Evolutionary conservation across 208 protist genomes (phyloP), one percentile per base, ranked within the genome.

Genomic region (Trypanosoma melophagium): DNA sequence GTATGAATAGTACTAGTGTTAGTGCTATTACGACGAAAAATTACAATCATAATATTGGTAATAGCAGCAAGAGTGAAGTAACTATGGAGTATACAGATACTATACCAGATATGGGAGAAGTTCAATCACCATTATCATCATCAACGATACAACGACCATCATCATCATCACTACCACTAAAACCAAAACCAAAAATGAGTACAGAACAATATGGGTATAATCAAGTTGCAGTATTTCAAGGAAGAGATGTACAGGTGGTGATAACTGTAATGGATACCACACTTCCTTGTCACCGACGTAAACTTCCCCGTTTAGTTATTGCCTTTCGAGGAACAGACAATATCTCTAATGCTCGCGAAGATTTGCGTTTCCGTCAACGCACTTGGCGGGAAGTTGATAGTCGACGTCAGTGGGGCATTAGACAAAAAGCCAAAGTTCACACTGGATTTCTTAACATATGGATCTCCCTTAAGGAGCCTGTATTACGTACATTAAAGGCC

Each of bases 301-400:
- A 92, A 59, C n/a, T 31, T 4, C 81, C 84, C 0, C 77, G 84
- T 12, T 69, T 96, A 59, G 76, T 85, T 38, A 77, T 96, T 25
- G 84, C 83, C 0, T 96, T 96, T 68, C 84, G 90, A 14, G 90
- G 90, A 12, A 96, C 90, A 0, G 72, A 84, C 57, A 96, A 87
- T 76, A 42, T 86, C 0, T 62, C 71, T 14, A 93, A 96, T 63
- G 86, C 81, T 17, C 50, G 80, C 12, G 76, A 87, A 65, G 80
- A 93, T 63, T 75, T 96, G 2, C 80, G 84, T 8, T 83, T 94
- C 16, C 73, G 67, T 7, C 71, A 81, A 73, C 76, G 78, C 13
- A 69, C 55, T 17, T 94, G 86, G 86, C 71, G 77, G n/a, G 90
- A 94, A 64, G 87, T 93, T 73, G 71, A 87, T 40, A 68, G 53